phyloP scores from a whole-genome alignment of 495 filamentous ascomycete species.

The Mytilinidion resinicola region DNA sequence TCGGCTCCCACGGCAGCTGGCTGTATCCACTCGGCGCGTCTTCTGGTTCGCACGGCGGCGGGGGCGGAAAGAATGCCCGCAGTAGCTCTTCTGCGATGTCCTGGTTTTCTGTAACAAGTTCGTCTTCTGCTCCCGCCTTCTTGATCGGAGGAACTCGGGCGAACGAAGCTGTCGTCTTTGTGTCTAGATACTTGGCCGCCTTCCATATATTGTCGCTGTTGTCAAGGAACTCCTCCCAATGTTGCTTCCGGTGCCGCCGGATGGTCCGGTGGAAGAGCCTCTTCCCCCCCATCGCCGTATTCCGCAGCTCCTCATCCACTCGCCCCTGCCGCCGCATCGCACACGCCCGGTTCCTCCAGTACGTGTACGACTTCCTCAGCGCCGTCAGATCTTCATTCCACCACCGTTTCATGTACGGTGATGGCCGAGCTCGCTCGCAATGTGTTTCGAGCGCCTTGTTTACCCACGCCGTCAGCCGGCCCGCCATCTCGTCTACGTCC shows the following conservation, averaged over 20 bases:
- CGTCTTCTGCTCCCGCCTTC: constrained; percentile 3
- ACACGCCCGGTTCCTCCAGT: constrained; percentile 7
- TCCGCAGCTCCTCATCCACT: constrained; percentile 8
- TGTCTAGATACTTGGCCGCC: constrained; percentile 6
- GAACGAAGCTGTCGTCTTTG: not conserved
- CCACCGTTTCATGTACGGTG: constrained; percentile 6
- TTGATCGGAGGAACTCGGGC: constrained; percentile 4
- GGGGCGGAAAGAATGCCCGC: constrained; percentile 14
- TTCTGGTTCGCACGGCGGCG: constrained; percentile 11
- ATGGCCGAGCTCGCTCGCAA: constrained; percentile 2
- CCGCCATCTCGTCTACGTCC: not conserved
- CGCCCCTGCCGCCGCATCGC: constrained; percentile 7
- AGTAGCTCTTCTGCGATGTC: constrained; percentile 14
- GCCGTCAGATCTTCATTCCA: constrained; percentile 6
- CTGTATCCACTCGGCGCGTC: constrained; percentile 2
- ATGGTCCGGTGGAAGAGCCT: constrained; percentile 15
- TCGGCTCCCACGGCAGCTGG: constrained; percentile 12
- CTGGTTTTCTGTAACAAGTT: constrained; percentile 6
- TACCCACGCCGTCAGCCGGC: not conserved
- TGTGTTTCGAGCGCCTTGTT: not conserved
- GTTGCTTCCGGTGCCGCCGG: constrained; percentile 6
- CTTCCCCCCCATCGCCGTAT: constrained; percentile 8
- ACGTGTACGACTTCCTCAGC: constrained; percentile 10
- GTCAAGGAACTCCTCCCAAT: constrained; percentile 9
- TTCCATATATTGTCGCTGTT: constrained; percentile 11